phyloP scores from a whole-genome alignment of 176 grass and related monocot species.

The Lolium multiflorum region DNA sequence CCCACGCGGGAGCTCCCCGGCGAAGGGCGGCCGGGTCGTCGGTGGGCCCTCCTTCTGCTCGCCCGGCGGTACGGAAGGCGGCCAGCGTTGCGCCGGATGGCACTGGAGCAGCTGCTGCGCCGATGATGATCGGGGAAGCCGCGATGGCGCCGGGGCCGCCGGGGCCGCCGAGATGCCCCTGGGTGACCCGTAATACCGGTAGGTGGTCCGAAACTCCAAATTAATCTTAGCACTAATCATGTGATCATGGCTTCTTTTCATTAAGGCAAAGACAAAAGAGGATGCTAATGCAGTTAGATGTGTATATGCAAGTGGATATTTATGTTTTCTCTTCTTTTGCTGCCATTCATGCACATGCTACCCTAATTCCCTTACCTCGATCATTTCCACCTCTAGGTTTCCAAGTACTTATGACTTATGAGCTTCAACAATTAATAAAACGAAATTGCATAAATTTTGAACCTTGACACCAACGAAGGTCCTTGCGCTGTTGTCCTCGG shows the following conservation, averaged over 20 bases:
- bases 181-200: slow-evolving; percentile 91
- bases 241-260: slow-evolving; percentile 11
- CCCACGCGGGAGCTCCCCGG: neutral
- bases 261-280: slow-evolving; percentile 25
- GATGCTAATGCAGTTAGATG: neutral
- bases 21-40: slow-evolving; percentile 49
- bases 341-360: neutral
- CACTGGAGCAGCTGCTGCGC: neutral
- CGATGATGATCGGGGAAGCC: slow-evolving; percentile 30
- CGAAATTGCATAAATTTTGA: neutral
- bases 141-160: slow-evolving; percentile 14
- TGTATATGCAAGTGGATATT: neutral
- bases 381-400: too few species aligned
- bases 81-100: neutral
- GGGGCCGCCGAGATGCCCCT: slow-evolving; percentile 65
- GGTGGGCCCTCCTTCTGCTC: slow-evolving; percentile 35
- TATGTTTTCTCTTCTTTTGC: neutral
- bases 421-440: neutral
- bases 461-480: neutral
- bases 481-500: neutral
- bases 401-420: neutral
- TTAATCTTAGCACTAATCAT: slow-evolving; percentile 18
- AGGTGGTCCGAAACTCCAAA: slow-evolving; percentile 22
- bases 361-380: neutral
- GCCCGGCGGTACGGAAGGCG: slow-evolving; percentile 25